Conservation (phyloP, 768 basidiomycete species). For the Kwoniella dejecticola region DNA sequence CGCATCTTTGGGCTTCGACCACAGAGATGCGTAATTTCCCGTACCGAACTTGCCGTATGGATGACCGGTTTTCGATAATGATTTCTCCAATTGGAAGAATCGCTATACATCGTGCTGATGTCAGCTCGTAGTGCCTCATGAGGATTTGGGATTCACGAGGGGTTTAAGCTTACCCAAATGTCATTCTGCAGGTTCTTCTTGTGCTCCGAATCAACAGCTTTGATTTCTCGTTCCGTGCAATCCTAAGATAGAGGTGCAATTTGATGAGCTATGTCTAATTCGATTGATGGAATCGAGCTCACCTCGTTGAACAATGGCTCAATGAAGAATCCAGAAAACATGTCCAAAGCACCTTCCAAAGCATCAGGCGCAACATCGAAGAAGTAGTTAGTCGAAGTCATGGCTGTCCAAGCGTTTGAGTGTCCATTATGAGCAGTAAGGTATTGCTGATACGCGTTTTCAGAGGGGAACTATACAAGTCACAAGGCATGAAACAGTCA, state of each 20-base stretch:
- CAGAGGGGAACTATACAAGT: slow-evolving; percentile 60
- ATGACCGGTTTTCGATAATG: slow-evolving; percentile 75
- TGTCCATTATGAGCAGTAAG: slow-evolving; percentile 63
- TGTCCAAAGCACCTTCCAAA: slow-evolving; percentile 54
- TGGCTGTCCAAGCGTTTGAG: slow-evolving; percentile 91
- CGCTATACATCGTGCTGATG: slow-evolving; percentile 57
- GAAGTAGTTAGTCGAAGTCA: slow-evolving; percentile 86
- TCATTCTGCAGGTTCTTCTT: slow-evolving; percentile 78
- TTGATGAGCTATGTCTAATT: neutral
- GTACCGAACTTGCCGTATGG: slow-evolving; percentile 90
- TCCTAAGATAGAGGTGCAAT: slow-evolving; percentile 20
- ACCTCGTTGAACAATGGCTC: slow-evolving; percentile 73
- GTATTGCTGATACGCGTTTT: slow-evolving; percentile 85
- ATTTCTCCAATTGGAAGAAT: slow-evolving; percentile 91
- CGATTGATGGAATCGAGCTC: slow-evolving; percentile 1
- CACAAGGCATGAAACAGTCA: neutral
- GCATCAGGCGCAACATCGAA: slow-evolving; percentile 66
- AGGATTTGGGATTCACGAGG: slow-evolving; percentile 56
- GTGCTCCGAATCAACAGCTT: slow-evolving; percentile 81
- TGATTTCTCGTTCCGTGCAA: slow-evolving; percentile 67
- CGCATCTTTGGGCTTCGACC: slow-evolving; percentile 54
- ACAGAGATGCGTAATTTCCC: slow-evolving; percentile 63
- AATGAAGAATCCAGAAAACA: slow-evolving; percentile 73
- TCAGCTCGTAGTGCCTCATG: neutral
- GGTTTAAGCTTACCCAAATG: slow-evolving; percentile 71